A percentile compares a stretch with the other conserved stretches of the same genome.
Conservation (phyloP, 2,329 filamentous ascomycete species). For the Fusarium pseudocircinatum region DNA sequence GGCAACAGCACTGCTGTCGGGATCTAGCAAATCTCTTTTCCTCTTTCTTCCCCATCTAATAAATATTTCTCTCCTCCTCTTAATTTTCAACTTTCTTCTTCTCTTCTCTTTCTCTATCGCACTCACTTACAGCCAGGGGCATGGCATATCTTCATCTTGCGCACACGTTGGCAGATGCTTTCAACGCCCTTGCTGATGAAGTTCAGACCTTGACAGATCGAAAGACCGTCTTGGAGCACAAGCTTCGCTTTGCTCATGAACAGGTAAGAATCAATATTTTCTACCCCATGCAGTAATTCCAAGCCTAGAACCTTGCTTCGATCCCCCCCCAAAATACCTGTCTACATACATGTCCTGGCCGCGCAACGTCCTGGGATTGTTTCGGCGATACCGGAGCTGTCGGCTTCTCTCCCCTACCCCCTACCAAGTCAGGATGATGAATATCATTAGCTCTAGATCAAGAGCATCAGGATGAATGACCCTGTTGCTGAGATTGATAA, state of each 20-base stretch:
- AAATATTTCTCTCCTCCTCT: conserved; percentile 21
- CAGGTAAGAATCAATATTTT: conserved; percentile 63
- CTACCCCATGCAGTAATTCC: background rate
- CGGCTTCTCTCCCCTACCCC: background rate
- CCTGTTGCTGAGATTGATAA: conserved; percentile 67
- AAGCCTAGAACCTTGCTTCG: conserved; percentile 15
- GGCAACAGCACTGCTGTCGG: conserved; percentile 22
- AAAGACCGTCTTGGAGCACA: conserved; percentile 73
- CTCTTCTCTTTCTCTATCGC: conserved; percentile 2
- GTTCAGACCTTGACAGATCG: conserved; percentile 70
- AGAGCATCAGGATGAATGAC: conserved; percentile 67
- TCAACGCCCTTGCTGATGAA: conserved; percentile 71
- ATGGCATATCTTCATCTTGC: conserved; percentile 56
- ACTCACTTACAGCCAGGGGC: conserved; percentile 38
- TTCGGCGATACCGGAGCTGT: conserved; percentile 42
- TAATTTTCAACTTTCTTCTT: conserved; percentile 8
- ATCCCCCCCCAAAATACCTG: background rate
- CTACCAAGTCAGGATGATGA: conserved; percentile 50
- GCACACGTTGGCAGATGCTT: conserved; percentile 70
- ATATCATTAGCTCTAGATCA: conserved; percentile 84
- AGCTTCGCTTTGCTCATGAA: conserved; percentile 72
- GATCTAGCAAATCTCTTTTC: conserved; percentile 39
- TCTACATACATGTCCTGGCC: conserved; percentile 1
- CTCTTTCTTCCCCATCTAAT: conserved; percentile 21
- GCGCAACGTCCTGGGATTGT: conserved; percentile 19